Evolutionary conservation across 257 asterid genomes (phyloP).

Genomic region (Nicotiana tomentosiformis): DNA sequence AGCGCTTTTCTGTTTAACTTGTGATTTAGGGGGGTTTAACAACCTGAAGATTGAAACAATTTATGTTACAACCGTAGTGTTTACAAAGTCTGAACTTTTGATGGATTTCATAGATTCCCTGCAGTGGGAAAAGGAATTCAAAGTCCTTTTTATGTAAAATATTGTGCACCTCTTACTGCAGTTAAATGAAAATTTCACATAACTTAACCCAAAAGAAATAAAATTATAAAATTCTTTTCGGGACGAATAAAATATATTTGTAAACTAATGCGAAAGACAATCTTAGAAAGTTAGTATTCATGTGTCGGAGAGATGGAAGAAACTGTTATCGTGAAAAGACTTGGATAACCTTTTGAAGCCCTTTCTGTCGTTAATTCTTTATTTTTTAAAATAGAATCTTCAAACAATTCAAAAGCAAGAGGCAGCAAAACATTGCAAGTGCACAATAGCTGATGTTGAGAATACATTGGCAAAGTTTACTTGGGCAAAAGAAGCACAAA

Average conservation of each 20-base stretch:
- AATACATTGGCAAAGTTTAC: slow-evolving; percentile 65
- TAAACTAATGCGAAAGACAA: neutral
- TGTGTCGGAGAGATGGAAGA: neutral
- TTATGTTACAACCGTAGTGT: too few relatives aligned
- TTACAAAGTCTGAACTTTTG: neutral
- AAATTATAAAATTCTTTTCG: neutral
- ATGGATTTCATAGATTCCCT: neutral
- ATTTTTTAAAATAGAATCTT: slow-evolving; percentile 43
- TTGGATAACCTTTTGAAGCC: neutral
- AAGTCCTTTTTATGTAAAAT: neutral
- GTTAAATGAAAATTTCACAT: neutral
- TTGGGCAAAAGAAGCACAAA: slow-evolving; percentile 86
- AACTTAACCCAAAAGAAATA: neutral
- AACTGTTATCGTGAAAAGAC: neutral
- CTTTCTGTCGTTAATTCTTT: neutral
- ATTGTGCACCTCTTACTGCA: neutral
- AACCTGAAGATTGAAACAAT: neutral
- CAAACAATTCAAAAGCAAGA: slow-evolving; percentile 52
- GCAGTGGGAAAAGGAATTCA: neutral
- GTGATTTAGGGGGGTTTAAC: neutral
- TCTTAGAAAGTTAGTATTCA: neutral
- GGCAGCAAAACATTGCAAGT: slow-evolving; percentile 69
- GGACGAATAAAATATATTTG: neutral
- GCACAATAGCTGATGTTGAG: slow-evolving; percentile 73
- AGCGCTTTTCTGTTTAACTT: neutral